Conservation (phyloP, 306 rosid species). For the Castanea crenata region DNA sequence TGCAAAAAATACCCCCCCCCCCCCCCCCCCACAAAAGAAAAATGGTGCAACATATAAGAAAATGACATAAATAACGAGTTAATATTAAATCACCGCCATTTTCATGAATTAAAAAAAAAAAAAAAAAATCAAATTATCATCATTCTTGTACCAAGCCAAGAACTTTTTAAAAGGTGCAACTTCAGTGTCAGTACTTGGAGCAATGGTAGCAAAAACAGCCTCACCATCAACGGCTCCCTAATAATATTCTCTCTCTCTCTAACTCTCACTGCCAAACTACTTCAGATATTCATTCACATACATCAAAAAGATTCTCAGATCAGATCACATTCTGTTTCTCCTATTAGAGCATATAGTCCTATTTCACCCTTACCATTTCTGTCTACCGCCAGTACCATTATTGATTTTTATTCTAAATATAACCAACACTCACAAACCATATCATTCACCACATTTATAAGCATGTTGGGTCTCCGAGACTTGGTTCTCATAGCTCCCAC, state of each 20-base stretch:
- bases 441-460: background rate
- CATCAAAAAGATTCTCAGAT: background rate
- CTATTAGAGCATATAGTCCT: background rate
- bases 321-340: slow-evolving; percentile 1
- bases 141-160: slow-evolving; percentile 10
- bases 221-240: background rate
- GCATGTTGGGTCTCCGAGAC: slow-evolving; percentile 82
- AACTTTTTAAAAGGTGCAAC: slow-evolving; percentile 23
- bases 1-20: too few relatives aligned
- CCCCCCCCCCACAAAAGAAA: too few relatives aligned
- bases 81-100: too few relatives aligned
- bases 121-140: slow-evolving; percentile 6
- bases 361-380: background rate
- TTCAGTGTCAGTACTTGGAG: slow-evolving; percentile 23
- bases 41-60: background rate
- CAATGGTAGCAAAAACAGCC: slow-evolving; percentile 5
- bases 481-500: slow-evolving; percentile 64
- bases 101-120: background rate
- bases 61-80: background rate
- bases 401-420: background rate
- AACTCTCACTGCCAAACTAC: background rate
- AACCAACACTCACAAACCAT: background rate
- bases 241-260: background rate
- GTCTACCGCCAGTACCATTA: background rate
- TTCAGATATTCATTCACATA: background rate